A percentile compares a stretch with the other conserved stretches of the same genome.
Conservation (phyloP, 129 eudicot genomes). For the Scalesia atractyloides region DNA sequence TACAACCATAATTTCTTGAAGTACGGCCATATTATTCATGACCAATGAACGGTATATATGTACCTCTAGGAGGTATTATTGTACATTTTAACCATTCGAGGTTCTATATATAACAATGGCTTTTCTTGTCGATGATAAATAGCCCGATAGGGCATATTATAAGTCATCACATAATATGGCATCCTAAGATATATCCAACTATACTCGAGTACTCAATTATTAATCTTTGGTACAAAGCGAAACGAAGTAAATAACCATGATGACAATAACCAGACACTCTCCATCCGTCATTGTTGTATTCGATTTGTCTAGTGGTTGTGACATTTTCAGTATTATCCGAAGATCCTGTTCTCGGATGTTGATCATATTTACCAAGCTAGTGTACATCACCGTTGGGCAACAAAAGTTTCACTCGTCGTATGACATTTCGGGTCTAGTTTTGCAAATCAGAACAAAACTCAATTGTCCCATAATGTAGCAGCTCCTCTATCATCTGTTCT, state of each 20-base stretch:
- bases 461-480: constrained; percentile 84
- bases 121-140: too few relatives aligned
- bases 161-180: neutral
- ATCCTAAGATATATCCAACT: neutral
- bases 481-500: constrained; percentile 91
- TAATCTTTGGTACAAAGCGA: constrained; percentile 23
- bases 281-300: neutral
- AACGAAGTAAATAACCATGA: constrained; percentile 7
- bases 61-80: too few relatives aligned
- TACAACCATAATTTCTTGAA: too few relatives aligned
- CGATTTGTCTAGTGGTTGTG: neutral
- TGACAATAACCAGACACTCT: constrained; percentile 22
- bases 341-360: neutral
- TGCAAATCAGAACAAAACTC: constrained; percentile 70
- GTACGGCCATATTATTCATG: too few relatives aligned
- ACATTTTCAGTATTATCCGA: neutral
- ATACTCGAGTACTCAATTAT: constrained; percentile 18
- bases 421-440: constrained; percentile 23
- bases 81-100: too few relatives aligned
- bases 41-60: too few relatives aligned
- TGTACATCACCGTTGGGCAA: neutral
- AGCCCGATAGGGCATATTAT: neutral
- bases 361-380: neutral
- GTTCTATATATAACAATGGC: too few relatives aligned
- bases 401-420: neutral